Evolutionary conservation across 768 basidiomycete species (phyloP).

Genomic region (Exidia glandulosa): DNA sequence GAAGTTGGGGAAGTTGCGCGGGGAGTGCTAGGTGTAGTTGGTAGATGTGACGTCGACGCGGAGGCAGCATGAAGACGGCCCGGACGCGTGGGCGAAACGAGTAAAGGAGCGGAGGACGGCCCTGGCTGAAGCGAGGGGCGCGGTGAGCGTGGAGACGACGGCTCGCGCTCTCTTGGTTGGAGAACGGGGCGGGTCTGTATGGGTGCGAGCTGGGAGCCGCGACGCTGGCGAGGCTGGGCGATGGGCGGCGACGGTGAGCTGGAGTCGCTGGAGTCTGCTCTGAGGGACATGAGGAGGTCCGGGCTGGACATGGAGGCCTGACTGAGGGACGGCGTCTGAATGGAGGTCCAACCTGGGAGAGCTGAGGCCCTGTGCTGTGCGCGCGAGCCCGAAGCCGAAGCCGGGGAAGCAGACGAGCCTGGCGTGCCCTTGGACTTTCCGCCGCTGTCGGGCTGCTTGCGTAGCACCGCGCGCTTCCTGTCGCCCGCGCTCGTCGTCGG

Average conservation of each 20-base stretch:
- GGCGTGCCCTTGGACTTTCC: background rate
- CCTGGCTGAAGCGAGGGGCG: constrained; percentile 29
- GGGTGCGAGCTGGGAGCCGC: constrained; percentile 44
- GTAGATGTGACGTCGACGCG: constrained; percentile 40
- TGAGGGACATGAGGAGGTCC: constrained; percentile 33
- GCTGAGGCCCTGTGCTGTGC: constrained; percentile 23
- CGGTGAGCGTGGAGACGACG: constrained; percentile 29
- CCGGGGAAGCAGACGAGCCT: background rate
- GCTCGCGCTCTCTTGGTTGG: constrained; percentile 25
- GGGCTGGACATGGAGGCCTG: constrained; percentile 69
- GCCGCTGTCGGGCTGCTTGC: background rate
- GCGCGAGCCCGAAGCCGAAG: background rate
- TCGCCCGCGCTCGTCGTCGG: constrained; percentile 22
- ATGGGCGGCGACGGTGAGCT: background rate
- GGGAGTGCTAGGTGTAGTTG: constrained; percentile 20
- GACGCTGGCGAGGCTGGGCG: constrained; percentile 8
- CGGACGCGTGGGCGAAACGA: constrained; percentile 26
- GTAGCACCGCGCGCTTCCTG: constrained; percentile 28
- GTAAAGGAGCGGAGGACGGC: constrained; percentile 33
- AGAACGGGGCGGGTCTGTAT: constrained; percentile 35
- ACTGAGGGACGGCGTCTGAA: constrained; percentile 53
- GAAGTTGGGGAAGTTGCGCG: background rate
- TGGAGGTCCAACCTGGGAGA: constrained; percentile 45
- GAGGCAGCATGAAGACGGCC: constrained; percentile 35
- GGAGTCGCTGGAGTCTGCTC: background rate